Conservation (phyloP, 2,329 filamentous ascomycete genomes). For the Coniochaeta hoffmannii region DNA sequence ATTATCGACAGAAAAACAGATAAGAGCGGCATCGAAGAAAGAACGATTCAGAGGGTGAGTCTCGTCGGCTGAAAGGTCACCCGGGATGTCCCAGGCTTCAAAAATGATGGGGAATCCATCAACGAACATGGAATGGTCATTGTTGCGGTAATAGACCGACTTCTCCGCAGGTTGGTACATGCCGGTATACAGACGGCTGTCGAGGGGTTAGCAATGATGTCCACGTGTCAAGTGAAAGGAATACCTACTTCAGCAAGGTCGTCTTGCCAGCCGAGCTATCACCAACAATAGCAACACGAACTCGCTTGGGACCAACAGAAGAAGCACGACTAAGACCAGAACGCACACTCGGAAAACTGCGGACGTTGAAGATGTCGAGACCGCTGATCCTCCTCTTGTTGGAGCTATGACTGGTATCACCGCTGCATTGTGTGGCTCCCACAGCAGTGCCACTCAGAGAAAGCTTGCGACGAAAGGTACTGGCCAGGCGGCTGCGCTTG, state of each 20-base stretch:
- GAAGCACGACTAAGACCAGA: neutral
- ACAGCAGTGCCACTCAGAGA: neutral
- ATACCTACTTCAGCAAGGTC: constrained; percentile 12
- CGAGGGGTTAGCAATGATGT: constrained; percentile 5
- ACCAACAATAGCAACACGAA: constrained; percentile 14
- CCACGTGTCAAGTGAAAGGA: neutral
- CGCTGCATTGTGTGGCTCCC: neutral
- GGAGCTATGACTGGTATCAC: neutral
- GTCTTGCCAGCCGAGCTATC: constrained; percentile 11
- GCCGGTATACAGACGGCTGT: constrained; percentile 5
- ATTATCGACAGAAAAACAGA: constrained; percentile 28
- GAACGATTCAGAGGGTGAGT: constrained; percentile 9
- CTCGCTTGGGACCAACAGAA: constrained; percentile 3
- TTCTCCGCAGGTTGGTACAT: neutral
- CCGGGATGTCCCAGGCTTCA: constrained; percentile 20
- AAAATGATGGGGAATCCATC: constrained; percentile 8
- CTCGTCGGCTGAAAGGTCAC: constrained; percentile 6
- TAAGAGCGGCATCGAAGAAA: constrained; percentile 26
- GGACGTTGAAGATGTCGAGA: neutral
- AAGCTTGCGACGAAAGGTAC: neutral
- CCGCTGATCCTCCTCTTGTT: neutral
- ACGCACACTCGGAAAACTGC: neutral
- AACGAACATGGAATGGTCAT: neutral
- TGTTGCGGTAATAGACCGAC: neutral
- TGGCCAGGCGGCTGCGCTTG: neutral